phyloP scores from a whole-genome alignment of 78 protist species.

The Dictyostelium firmibasis region DNA sequence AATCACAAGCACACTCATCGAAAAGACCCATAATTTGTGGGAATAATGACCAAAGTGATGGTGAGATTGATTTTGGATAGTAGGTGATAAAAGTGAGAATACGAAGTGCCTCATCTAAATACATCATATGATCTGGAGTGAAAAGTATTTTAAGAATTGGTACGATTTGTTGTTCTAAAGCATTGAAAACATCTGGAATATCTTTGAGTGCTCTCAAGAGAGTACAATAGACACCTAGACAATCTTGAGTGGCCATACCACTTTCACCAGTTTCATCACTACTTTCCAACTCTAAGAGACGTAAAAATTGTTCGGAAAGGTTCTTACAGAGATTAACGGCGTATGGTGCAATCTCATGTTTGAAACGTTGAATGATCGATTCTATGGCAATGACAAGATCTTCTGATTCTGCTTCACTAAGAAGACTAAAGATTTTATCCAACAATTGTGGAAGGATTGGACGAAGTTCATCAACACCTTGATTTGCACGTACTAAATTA shows the following conservation, averaged over 20 bases:
- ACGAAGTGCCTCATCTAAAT: slow-evolving; percentile 54
- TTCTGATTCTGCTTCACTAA: slow-evolving; percentile 81
- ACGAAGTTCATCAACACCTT: slow-evolving; percentile 50
- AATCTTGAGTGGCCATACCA: slow-evolving; percentile 44
- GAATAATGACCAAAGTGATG: slow-evolving; percentile 41
- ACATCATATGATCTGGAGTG: slow-evolving; percentile 4
- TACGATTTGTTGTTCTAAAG: slow-evolving; percentile 20
- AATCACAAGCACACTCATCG: slow-evolving; percentile 59
- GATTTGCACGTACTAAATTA: slow-evolving; percentile 47
- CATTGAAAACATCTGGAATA: slow-evolving; percentile 40
- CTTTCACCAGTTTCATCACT: neutral
- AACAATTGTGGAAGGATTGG: slow-evolving; percentile 73
- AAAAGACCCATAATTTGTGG: slow-evolving; percentile 55
- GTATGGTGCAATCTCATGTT: slow-evolving; percentile 74
- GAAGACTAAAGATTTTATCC: slow-evolving; percentile 70
- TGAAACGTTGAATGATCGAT: slow-evolving; percentile 66
- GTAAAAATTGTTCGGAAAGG: slow-evolving; percentile 35
- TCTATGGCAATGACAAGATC: slow-evolving; percentile 75
- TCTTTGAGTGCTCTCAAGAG: slow-evolving; percentile 34
- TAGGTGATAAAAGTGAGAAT: slow-evolving; percentile 68
- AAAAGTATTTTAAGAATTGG: slow-evolving; percentile 27
- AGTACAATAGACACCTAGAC: slow-evolving; percentile 21
- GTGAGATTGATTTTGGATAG: slow-evolving; percentile 67
- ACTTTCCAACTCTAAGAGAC: slow-evolving; percentile 2
- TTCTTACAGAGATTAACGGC: slow-evolving; percentile 10